A percentile compares a stretch with the other conserved stretches of the same genome.
Evolutionary conservation across 345 rosid species (phyloP).

Genomic region (Acer yangbiense): DNA sequence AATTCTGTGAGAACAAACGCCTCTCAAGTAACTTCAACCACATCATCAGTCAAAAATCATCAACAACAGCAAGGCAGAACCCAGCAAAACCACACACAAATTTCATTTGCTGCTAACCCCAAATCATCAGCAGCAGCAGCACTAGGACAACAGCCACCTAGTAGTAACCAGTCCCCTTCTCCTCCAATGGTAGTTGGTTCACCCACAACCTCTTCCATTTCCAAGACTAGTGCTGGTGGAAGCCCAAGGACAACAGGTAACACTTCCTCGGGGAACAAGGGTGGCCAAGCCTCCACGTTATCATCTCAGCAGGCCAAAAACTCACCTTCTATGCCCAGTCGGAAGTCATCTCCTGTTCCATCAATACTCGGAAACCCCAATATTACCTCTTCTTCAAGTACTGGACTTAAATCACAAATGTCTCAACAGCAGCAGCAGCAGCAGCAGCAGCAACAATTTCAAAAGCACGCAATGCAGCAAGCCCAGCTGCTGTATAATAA

Average conservation of each 20-base stretch:
- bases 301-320: slow-evolving; percentile 74
- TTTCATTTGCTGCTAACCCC: slow-evolving; percentile 76
- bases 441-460: slow-evolving; percentile 52
- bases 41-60: slow-evolving; percentile 58
- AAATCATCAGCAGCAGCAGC: slow-evolving; percentile 41
- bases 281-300: slow-evolving; percentile 61
- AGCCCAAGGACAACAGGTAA: slow-evolving; percentile 81
- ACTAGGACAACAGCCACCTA: slow-evolving; percentile 60
- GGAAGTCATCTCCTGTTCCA: slow-evolving; percentile 61
- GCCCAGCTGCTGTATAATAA: slow-evolving; percentile 57
- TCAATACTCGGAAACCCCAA: slow-evolving; percentile 74
- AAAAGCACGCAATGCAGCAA: slow-evolving; percentile 63
- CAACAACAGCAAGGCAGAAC: slow-evolving; percentile 72
- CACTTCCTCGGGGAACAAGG: slow-evolving; percentile 60
- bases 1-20: slow-evolving; percentile 57
- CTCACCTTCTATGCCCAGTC: slow-evolving; percentile 50
- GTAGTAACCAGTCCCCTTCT: slow-evolving; percentile 58
- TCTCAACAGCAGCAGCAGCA: slow-evolving; percentile 46
- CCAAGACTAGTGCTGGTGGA: slow-evolving; percentile 78
- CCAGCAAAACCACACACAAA: slow-evolving; percentile 66
- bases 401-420: slow-evolving; percentile 59
- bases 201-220: slow-evolving; percentile 78
- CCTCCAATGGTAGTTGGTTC: slow-evolving; percentile 73
- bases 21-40: slow-evolving; percentile 56
- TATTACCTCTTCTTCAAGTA: slow-evolving; percentile 38